A percentile compares a stretch with the other conserved stretches of the same genome.
phyloP scores from a whole-genome alignment of 2,329 filamentous ascomycete species.

The Fusarium sp. region DNA sequence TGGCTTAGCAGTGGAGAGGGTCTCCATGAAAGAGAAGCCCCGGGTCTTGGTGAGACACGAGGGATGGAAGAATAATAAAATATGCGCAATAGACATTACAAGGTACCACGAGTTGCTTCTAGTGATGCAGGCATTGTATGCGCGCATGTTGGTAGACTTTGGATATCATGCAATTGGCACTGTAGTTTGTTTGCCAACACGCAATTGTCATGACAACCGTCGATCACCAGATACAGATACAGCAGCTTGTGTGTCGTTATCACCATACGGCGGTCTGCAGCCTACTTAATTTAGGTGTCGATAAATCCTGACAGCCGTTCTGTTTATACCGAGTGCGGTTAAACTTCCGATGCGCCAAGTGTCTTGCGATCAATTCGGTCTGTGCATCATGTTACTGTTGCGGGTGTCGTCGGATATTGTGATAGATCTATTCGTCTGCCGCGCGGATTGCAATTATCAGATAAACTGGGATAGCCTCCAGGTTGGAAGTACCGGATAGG shows the following conservation, averaged over 20 bases:
- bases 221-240: slow-evolving; percentile 11
- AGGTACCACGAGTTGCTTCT: slow-evolving; percentile 7
- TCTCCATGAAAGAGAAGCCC: slow-evolving; percentile 29
- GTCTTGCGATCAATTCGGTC: slow-evolving; percentile 24
- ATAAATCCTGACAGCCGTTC: slow-evolving; percentile 25
- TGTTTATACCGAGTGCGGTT: slow-evolving; percentile 28
- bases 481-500: slow-evolving; percentile 14
- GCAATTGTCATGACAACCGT: slow-evolving; percentile 46
- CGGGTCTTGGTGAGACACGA: slow-evolving; percentile 34
- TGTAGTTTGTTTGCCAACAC: slow-evolving; percentile 21
- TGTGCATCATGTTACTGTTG: slow-evolving; percentile 41
- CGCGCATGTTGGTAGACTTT: slow-evolving; percentile 22
- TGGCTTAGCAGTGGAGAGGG: slow-evolving; percentile 38
- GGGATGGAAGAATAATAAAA: slow-evolving; percentile 24
- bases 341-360: slow-evolving; percentile 44
- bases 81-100: slow-evolving; percentile 8
- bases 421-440: slow-evolving; percentile 36
- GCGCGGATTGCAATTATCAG: slow-evolving; percentile 15
- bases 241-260: slow-evolving; percentile 1
- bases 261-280: not conserved
- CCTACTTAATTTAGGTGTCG: slow-evolving; percentile 23
- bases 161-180: slow-evolving; percentile 20
- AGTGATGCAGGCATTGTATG: slow-evolving; percentile 17
- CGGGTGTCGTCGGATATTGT: slow-evolving; percentile 40
- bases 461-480: slow-evolving; percentile 1